These are phyloP conservation scores for Wallacemonas sp. DNA, from an alignment of 208 protist genomes.

Conservation along the genomic window DNA sequence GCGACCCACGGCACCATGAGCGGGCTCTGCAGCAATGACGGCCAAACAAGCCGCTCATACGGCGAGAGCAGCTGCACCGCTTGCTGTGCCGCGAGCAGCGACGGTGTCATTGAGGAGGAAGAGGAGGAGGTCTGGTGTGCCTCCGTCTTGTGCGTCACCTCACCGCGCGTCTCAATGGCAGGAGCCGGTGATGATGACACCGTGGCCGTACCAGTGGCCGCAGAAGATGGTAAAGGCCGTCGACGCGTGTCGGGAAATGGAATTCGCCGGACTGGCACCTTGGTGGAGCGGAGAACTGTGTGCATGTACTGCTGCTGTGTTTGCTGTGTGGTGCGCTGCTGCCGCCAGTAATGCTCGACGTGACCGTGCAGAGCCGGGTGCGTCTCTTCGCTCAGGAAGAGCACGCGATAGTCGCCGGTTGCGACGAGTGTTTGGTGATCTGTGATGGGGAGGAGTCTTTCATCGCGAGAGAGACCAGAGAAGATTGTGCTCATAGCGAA, in stretches of 20 bases:
- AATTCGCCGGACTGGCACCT: conserved; percentile 39
- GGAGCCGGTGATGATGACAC: neutral
- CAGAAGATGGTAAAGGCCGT: no score
- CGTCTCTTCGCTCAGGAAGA: conserved; percentile 29
- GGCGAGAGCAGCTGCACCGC: conserved; percentile 36
- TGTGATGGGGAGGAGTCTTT: conserved; percentile 60
- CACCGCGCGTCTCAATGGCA: neutral
- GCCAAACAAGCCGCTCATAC: conserved; percentile 63
- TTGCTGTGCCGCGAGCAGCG: conserved; percentile 24
- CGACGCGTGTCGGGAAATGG: conserved; percentile 45
- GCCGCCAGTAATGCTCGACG: conserved; percentile 40
- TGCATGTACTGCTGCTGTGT: conserved; percentile 34
- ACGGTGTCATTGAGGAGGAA: no score
- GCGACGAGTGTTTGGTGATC: conserved; percentile 28
- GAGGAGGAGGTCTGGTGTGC: neutral
- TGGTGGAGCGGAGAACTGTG: conserved; percentile 40
- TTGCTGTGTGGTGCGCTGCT: conserved; percentile 20
- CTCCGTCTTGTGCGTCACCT: neutral
- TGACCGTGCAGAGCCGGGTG: conserved; percentile 41
- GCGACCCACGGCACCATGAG: conserved; percentile 34
- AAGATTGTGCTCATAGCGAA: conserved; percentile 44
- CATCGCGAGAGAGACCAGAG: conserved; percentile 38
- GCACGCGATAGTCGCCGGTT: conserved; percentile 30
- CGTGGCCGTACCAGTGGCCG: no score
- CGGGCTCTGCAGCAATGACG: conserved; percentile 59